Base-by-base conservation (phyloP, 139 green algal species). In the Klebsormidium nitens region DNA sequence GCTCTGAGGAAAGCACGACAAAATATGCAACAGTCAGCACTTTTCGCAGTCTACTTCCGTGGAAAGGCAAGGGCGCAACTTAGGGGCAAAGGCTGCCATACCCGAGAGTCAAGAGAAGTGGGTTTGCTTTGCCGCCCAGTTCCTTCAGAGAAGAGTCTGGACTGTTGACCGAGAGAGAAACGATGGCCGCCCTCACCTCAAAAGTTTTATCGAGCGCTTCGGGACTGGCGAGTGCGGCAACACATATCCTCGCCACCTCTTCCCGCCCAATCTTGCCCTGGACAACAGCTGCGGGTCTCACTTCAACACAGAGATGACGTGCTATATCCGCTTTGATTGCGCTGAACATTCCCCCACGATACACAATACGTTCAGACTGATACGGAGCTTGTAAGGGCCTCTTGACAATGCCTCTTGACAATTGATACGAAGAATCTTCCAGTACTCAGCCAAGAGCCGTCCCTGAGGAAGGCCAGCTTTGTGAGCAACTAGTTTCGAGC, bases 221-320 rank as follows among this genome's bases (percentile, higher is more conserved):
- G 1, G 82, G 72, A n/a, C 69, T 64, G 6, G 68, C 28, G 49
- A 96, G 82, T 40, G 90, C 69, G 44, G 78, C 78, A 1, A 89
- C 81, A 40, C 85, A 93, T 37, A 97, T 80, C 46, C 93, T 82
- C 2, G 91, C 88, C 5, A 97, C 73, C 42, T 97, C 91, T 47
- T 95, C 80, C 1, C 84, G 75, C 6, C 64, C 62, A 36, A 95
- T 83, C 77, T 95, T 95, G 60, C 89, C 89, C 86, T 92, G 79
- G 6, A 71, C 1, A 60, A 50, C 37, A 28, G 26, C 49, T 32
- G 5, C 49, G 64, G 34, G 64, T 6, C 5, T 35, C 5, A 69
- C 5, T 5, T 74, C 55, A 52, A 52, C 44, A 52, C 44, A 52
- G 19, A 52, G 44, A 17, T 44, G 2, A 28, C n/a, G n/a, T n/a